Base-by-base conservation (phyloP, 352 stramenopile species). In the Phytophthora sansomeana region DNA sequence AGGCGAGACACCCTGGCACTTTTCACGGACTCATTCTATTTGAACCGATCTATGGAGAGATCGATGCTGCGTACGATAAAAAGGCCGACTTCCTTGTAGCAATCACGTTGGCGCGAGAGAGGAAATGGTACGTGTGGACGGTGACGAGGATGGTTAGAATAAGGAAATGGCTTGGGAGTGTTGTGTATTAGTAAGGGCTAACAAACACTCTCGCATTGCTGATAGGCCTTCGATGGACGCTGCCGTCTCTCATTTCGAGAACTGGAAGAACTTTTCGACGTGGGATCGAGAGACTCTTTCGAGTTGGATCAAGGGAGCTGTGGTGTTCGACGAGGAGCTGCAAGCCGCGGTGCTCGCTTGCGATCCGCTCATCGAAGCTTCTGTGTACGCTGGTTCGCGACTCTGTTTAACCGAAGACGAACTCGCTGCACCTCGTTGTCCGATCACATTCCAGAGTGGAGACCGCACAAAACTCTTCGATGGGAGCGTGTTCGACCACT, bases 21-120 rank as follows among this genome's bases (percentile, higher is more conserved):
- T 86, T 86, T 44, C 72, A 86, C 47, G 69, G 63, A 1, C 63
- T 86, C 9, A 63, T 81, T 6, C 61, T 86, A 5, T 83, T 86
- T 19, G 77, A 86, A 41, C 77, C 77, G 17, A 77, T 83, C 33
- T 85, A 74, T 24, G 71, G 67, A 17, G 63, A 68, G 13, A 7
- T 63, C 6, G 62, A 62, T 3, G 47, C 49, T 0, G 57, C 51
- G 1, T 75, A 61, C 11, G 36, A 52, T 0, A 57, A 70, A 26
- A 58, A 69, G 10, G 56, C 55, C 5, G 69, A 83, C 44, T 78
- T 83, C 51, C 43, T 86, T 8, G 69, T 81, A 10, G 63, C 36
- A 3, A 32, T 77, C 4, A 80, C 75, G 1, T 59, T 83, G 48
- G 38, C 49, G 6, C 72, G 77, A n/a, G 72, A 80, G 26, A 61